Percentiles rank a stretch among this genome's conserved stretches.
phyloP scores from a whole-genome alignment of 2,329 filamentous ascomycete species.

The Alternaria sp. region DNA sequence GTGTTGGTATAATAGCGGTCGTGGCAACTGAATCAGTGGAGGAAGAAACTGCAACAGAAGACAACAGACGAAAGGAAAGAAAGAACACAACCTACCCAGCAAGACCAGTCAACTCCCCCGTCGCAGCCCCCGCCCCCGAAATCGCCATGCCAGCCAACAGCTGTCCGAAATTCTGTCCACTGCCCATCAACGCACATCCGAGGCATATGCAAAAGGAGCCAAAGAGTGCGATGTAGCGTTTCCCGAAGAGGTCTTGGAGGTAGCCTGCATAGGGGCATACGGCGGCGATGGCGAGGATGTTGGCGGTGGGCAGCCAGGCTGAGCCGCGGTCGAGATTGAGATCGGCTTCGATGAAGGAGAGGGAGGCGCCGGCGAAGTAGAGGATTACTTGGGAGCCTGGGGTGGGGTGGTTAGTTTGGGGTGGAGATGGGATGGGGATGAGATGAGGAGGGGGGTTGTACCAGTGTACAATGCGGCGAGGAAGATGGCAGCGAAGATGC shows the following conservation, averaged over 20 bases:
- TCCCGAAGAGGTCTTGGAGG: conserved; percentile 45
- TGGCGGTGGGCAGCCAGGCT: conserved; percentile 44
- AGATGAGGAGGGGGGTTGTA: background rate
- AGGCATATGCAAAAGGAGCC: conserved; percentile 39
- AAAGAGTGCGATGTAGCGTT: conserved; percentile 45
- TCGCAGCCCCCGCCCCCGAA: conserved; percentile 43
- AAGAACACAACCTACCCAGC: conserved; percentile 35
- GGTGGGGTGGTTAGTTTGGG: background rate
- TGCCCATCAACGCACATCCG: conserved; percentile 37
- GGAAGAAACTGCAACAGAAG: background rate
- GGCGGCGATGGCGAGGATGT: conserved; percentile 45
- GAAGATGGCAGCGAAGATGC: conserved; percentile 45
- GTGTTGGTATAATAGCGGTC: background rate
- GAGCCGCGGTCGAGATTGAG: conserved; percentile 28
- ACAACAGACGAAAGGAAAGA: background rate
- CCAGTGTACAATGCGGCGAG: conserved; percentile 48
- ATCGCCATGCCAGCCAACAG: conserved; percentile 44
- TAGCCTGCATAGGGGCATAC: conserved; percentile 45
- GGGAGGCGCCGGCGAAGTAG: conserved; percentile 42
- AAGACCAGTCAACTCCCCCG: conserved; percentile 44
- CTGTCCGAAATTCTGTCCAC: conserved; percentile 41
- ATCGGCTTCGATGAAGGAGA: conserved; percentile 39
- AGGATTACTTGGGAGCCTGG: conserved; percentile 44
- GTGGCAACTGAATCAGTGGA: background rate
- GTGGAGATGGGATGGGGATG: background rate